Evolutionary conservation across 306 rosid genomes (phyloP), one percentile per base, ranked within the genome.

Genomic region (Malus fusca): DNA sequence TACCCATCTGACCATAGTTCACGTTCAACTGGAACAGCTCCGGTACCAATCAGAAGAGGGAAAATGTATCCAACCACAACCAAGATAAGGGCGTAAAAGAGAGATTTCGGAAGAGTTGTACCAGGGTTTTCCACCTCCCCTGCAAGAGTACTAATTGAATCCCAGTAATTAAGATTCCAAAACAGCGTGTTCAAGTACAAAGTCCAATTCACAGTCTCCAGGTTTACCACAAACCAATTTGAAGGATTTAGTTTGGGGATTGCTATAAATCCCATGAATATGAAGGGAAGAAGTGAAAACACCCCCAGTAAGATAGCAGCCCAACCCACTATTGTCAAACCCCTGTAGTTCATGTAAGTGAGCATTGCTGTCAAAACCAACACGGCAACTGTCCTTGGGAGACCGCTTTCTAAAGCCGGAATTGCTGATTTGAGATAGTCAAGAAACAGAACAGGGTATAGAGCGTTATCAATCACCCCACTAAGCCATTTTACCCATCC

Each of bases 121-220:
- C 83, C 78, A 8, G 92, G 93, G 66, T 87, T 73, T 67, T 89
- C 83, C 46, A 86, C 91, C 63, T 91, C 94, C 28, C 97, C 91
- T 0, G 92, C 72, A 66, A 91, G 86, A 9, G 91, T 88, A 80
- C 94, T 91, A 21, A 89, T 72, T 6, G 89, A 85, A 71, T 89
- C 97, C 97, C 91, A 87, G 15, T 86, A 91, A 80, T 89, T 91
- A 59, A 89, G 86, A 82, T 91, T 91, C 92, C 97, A 88, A 66
- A 91, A 91, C 30, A 91, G 81, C 5, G 87, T 87, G 79, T 89
- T 91, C 59, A 91, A 77, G 64, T 89, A 91, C 72, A 87, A 77
- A 74, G 82, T 82, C 94, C 92, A 84, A n/a, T 86, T 67, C 65
- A 88, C 87, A 15, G 71, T 79, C 52, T 77, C 63, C 75, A 86